Conservation (phyloP, 371 early-diverging fungal species). For the Basidiobolus meristosporus region DNA sequence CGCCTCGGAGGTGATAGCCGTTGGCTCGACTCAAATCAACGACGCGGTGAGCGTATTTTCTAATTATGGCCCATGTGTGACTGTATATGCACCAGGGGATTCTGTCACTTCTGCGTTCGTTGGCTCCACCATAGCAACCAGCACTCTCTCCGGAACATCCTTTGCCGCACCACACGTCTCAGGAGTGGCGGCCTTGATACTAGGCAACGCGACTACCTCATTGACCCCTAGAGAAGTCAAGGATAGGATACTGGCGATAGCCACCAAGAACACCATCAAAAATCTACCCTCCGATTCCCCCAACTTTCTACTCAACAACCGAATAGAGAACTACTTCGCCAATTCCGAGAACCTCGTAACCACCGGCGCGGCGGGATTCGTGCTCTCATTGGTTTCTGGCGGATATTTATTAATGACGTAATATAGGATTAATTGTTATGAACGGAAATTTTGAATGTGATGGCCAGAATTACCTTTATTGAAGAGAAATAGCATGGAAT, state of each 20-base stretch:
- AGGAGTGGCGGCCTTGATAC: conserved; percentile 47
- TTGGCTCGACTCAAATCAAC: conserved; percentile 34
- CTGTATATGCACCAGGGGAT: conserved; percentile 60
- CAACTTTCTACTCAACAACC: not conserved
- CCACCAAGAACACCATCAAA: not conserved
- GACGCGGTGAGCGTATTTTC: conserved; percentile 48
- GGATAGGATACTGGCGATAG: not conserved
- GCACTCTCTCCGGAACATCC: conserved; percentile 56
- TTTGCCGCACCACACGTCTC: conserved; percentile 70
- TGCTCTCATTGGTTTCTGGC: too few species aligned
- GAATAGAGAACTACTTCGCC: too few species aligned
- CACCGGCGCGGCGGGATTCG: too few species aligned
- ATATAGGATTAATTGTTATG: too few species aligned
- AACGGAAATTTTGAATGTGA: too few species aligned
- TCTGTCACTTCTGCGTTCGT: conserved; percentile 79
- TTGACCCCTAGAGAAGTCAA: conserved; percentile 1
- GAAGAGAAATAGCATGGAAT: too few species aligned
- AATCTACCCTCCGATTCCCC: not conserved
- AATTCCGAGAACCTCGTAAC: too few species aligned
- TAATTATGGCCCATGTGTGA: conserved; percentile 56
- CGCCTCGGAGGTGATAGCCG: conserved; percentile 26
- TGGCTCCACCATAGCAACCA: conserved; percentile 37
- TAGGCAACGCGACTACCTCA: not conserved
- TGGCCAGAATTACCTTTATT: too few species aligned
- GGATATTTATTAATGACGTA: too few species aligned